Base-by-base conservation (phyloP, 768 basidiomycete genomes). In the Termitomyces sp. region DNA sequence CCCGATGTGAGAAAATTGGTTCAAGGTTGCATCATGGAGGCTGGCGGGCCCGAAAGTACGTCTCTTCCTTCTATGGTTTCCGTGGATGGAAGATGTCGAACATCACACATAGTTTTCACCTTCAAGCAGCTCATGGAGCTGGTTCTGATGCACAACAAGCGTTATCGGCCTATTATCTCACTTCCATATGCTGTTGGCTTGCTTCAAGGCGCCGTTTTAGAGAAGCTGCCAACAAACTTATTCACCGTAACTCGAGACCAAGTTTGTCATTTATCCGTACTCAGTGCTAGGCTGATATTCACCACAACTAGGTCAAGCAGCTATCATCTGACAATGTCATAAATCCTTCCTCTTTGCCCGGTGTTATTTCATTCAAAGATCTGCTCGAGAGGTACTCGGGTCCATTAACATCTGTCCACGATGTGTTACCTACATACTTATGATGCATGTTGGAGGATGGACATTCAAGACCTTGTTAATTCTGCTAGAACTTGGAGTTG, bases 221-320 rank as follows among this genome's bases (percentile, higher is more conserved):
- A 91, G 72, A 77, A 72, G 59, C 73, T 91, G 11, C 91, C 89
- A 0, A 69, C 74, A 17, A 88, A 83, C 60, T 64, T 89, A 20
- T 86, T 91, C 63, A 91, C 90, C 0, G 66, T 92, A 17, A 90
- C 91, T 14, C 78, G 83, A 38, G 82, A 83, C 62, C 89, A 92
- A 79, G 90, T 89, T 64, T 51, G 36, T 52, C 12, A 3, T 50
- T 12, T 32, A 42, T 34, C 10, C 31, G 54, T 45, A 14, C 42
- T 12, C 12, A 34, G n/a, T 12, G 3, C 11, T 20, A 45, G 42
- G 32, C n/a, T 56, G 36, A 59, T 36, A 34, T 34, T 10, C 40
- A 37, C 54, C n/a, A 12, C 3, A n/a, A 56, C n/a, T 57, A 89
- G 88, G 76, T 89, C 45, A 77, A 82, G 60, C 89, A 89, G 69